These are phyloP conservation scores for Termitomyces sp. DNA, from an alignment of 1,284 basidiomycete species.

Conservation along the genomic window DNA sequence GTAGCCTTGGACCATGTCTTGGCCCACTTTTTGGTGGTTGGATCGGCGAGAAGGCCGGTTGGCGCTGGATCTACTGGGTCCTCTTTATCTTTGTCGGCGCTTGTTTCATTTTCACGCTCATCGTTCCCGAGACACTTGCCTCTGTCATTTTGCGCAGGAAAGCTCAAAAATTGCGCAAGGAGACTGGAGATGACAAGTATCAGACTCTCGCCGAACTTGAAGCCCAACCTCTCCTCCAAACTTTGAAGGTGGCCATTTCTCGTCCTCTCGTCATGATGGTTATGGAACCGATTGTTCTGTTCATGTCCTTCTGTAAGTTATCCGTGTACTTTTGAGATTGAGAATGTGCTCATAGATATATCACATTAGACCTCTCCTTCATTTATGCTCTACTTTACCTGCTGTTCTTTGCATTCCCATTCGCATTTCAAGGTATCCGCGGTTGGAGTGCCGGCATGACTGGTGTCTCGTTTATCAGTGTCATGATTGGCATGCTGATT, in stretches of 20 bases:
- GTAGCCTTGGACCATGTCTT: constrained; percentile 40
- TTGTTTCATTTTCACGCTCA: constrained; percentile 41
- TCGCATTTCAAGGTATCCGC: constrained; percentile 33
- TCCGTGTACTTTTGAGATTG: background rate
- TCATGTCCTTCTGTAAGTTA: constrained; percentile 38
- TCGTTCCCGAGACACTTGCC: constrained; percentile 54
- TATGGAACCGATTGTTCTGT: constrained; percentile 35
- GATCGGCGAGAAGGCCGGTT: constrained; percentile 35
- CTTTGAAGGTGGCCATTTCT: constrained; percentile 29
- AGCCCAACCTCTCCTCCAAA: constrained; percentile 1
- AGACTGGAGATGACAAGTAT: constrained; percentile 29
- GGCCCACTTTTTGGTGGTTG: constrained; percentile 51
- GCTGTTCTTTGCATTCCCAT: constrained; percentile 36
- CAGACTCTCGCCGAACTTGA: constrained; percentile 20
- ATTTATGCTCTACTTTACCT: constrained; percentile 28
- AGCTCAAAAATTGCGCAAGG: constrained; percentile 28
- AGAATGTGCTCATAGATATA: background rate
- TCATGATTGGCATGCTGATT: constrained; percentile 35
- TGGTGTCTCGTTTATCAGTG: constrained; percentile 47
- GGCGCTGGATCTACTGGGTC: constrained; percentile 62
- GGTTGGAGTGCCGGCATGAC: constrained; percentile 39
- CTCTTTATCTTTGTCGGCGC: constrained; percentile 50
- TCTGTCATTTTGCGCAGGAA: constrained; percentile 43
- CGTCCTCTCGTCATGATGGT: constrained; percentile 42
- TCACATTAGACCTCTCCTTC: constrained; percentile 25